phyloP scores from a whole-genome alignment of 179 eudicot species.

The Actinidia arguta region DNA sequence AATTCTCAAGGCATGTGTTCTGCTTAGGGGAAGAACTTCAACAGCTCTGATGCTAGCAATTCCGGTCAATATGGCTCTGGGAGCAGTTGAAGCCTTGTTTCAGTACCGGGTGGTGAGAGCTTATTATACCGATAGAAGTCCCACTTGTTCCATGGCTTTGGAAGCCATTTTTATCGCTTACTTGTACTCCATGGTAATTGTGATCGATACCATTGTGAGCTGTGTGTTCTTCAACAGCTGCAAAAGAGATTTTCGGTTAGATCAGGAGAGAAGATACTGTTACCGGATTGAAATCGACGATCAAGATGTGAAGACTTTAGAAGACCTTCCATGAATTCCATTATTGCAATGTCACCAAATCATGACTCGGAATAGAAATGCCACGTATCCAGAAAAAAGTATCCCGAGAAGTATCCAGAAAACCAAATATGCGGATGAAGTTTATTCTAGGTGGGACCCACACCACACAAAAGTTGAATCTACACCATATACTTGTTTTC shows the following conservation, averaged over 20 bases:
- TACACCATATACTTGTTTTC: no score
- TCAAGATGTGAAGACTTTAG: slow-evolving; percentile 20
- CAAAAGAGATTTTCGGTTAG: slow-evolving; percentile 28
- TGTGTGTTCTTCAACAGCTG: slow-evolving; percentile 68
- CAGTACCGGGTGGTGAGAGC: slow-evolving; percentile 54
- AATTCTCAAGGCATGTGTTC: slow-evolving; percentile 55
- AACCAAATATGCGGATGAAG: no score
- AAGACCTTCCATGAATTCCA: slow-evolving; percentile 28
- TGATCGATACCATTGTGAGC: slow-evolving; percentile 63
- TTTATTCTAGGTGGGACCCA: no score
- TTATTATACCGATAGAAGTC: slow-evolving; percentile 4
- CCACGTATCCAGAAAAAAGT: no score
- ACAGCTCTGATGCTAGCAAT: slow-evolving; percentile 69
- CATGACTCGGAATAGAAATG: no score
- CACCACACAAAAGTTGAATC: no score
- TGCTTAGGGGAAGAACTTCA: slow-evolving; percentile 54
- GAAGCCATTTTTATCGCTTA: slow-evolving; percentile 75
- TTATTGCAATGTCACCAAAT: not conserved
- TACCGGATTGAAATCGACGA: slow-evolving; percentile 22
- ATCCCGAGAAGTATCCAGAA: no score
- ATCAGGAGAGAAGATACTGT: slow-evolving; percentile 14
- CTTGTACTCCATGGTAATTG: slow-evolving; percentile 62
- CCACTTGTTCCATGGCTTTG: slow-evolving; percentile 33
- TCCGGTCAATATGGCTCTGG: slow-evolving; percentile 60
- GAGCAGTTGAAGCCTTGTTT: slow-evolving; percentile 74